phyloP scores from a whole-genome alignment of 345 rosid species.

The Salix purpurea region DNA sequence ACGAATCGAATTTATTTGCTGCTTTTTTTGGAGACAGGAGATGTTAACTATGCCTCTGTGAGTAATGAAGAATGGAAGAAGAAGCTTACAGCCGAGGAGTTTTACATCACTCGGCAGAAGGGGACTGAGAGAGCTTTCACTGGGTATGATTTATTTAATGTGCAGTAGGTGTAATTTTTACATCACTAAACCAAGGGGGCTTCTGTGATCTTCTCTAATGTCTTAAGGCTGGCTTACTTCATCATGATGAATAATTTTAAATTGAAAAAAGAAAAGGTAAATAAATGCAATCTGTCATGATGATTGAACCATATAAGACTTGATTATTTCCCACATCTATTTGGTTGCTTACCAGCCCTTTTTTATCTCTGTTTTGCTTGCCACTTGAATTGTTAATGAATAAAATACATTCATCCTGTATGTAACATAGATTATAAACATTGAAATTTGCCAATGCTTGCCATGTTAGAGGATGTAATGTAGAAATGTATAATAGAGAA shows the following conservation, averaged over 20 bases:
- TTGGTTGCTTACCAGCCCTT: neutral
- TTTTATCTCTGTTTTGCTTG: too few species aligned
- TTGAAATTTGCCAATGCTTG: too few species aligned
- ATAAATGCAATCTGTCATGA: neutral
- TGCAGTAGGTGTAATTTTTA: neutral
- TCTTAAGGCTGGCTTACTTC: neutral
- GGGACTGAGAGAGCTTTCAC: constrained; percentile 93
- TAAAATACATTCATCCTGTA: too few species aligned
- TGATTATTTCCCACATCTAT: neutral
- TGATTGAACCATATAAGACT: neutral
- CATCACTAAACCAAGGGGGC: neutral
- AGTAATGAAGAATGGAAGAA: constrained; percentile 73
- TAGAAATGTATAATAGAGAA: too few species aligned
- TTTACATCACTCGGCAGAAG: constrained; percentile 66
- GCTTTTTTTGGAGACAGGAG: constrained; percentile 35
- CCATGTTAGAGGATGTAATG: too few species aligned
- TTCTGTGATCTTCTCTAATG: neutral
- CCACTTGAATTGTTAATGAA: too few species aligned
- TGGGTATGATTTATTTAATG: constrained; percentile 46
- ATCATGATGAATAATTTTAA: neutral
- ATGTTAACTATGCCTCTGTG: constrained; percentile 36
- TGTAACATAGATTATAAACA: too few species aligned
- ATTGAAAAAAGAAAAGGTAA: neutral
- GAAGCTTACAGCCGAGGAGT: constrained; percentile 65
- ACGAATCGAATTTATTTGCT: neutral